phyloP scores from a whole-genome alignment of 108 stramenopile genomes.

The Stephanodiscus triporus region DNA sequence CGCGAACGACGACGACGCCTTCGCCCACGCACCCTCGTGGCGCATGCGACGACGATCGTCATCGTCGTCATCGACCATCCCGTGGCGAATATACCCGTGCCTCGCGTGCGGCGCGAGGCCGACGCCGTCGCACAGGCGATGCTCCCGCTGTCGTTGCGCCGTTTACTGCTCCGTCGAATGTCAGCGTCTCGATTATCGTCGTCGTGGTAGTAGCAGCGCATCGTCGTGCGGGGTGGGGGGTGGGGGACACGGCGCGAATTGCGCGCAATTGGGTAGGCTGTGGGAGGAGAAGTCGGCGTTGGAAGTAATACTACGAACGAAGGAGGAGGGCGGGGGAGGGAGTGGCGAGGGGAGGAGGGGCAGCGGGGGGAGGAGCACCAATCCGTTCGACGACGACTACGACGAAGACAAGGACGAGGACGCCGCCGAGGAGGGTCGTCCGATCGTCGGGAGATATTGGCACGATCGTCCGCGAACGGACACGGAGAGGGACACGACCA shows the following conservation, averaged over 20 bases:
- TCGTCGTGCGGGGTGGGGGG: neutral
- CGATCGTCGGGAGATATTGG: constrained; percentile 43
- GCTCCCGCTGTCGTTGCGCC: constrained; percentile 35
- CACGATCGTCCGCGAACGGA: constrained; percentile 17
- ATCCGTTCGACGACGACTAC: constrained; percentile 35
- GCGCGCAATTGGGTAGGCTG: constrained; percentile 21
- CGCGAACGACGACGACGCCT: constrained; percentile 21
- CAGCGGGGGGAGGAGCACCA: constrained; percentile 11
- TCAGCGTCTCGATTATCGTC: constrained; percentile 27
- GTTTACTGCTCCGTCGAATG: constrained; percentile 41
- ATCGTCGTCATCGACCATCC: neutral
- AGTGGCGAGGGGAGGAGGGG: neutral
- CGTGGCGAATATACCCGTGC: constrained; percentile 36
- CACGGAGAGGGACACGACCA: constrained; percentile 3
- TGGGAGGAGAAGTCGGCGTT: constrained; percentile 33
- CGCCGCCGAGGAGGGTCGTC: constrained; percentile 2
- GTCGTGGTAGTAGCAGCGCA: constrained; percentile 5
- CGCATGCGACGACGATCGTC: too few species aligned
- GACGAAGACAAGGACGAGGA: neutral
- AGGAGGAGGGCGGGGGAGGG: neutral
- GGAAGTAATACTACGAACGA: constrained; percentile 20
- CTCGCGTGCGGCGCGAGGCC: constrained; percentile 39
- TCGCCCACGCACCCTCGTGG: too few species aligned
- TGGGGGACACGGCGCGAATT: constrained; percentile 37
- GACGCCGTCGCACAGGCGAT: constrained; percentile 24